Conservation (phyloP, 192 early-diverging fungal species). For the Coemansia erecta region DNA sequence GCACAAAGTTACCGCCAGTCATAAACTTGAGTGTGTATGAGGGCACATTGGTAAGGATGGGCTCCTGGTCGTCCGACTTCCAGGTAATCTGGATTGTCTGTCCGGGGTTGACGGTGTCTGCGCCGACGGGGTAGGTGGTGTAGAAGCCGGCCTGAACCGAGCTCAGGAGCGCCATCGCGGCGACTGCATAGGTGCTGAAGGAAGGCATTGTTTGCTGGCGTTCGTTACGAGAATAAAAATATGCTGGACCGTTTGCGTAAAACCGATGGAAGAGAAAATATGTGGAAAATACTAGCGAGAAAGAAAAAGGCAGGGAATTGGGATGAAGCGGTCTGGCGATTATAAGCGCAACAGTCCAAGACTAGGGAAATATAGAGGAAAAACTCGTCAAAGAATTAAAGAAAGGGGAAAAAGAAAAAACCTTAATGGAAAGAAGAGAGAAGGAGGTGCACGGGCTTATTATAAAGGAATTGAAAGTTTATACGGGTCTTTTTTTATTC, state of each 20-base stretch:
- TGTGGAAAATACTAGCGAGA: neutral
- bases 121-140: conserved; percentile 51
- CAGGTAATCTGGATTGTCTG: conserved; percentile 47
- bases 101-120: conserved; percentile 28
- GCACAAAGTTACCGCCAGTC: conserved; percentile 51
- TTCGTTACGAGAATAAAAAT: neutral
- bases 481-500: too few species aligned
- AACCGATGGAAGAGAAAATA: neutral
- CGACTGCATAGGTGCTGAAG: conserved; percentile 26
- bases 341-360: conserved; percentile 1
- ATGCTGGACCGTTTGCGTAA: neutral
- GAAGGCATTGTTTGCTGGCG: conserved; percentile 33
- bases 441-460: neutral
- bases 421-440: neutral
- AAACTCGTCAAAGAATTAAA: neutral
- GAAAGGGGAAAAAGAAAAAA: neutral
- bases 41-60: conserved; percentile 25
- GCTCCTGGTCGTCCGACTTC: conserved; percentile 23
- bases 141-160: conserved; percentile 49
- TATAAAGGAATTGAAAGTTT: neutral
- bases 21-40: conserved; percentile 47
- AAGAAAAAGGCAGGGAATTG: neutral
- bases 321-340: neutral
- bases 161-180: conserved; percentile 32
- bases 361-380: neutral